These are phyloP conservation scores for Pascua guehoae DNA, from an alignment of 1,284 basidiomycete species.

Conservation along the genomic window DNA sequence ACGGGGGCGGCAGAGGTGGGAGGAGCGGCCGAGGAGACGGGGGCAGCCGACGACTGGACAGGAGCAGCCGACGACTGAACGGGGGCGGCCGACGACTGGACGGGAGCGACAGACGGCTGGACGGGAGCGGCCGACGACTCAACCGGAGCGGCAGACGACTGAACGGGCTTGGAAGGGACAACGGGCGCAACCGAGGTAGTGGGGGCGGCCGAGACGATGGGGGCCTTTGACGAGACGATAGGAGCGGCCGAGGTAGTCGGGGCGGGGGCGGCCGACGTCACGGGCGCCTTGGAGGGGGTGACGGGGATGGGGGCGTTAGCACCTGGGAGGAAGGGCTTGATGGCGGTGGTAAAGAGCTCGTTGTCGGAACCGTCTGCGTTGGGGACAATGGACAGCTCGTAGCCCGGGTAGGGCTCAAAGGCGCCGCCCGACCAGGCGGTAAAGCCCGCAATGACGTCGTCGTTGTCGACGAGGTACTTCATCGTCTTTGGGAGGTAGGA, in stretches of 20 bases:
- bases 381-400: constrained; percentile 33
- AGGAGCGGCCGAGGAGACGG: neutral
- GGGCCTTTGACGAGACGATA: neutral
- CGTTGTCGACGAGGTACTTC: constrained; percentile 54
- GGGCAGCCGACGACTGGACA: neutral
- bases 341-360: constrained; percentile 27
- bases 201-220: constrained; percentile 1
- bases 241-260: neutral
- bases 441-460: constrained; percentile 55
- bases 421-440: constrained; percentile 52
- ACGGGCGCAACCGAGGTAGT: neutral
- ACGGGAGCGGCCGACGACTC: neutral
- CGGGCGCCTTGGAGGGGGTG: neutral
- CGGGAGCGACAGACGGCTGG: neutral
- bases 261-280: neutral
- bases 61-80: neutral
- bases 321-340: constrained; percentile 36
- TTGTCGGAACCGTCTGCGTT: constrained; percentile 27
- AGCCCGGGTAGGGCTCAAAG: constrained; percentile 29
- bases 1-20: neutral
- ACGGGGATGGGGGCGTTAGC: constrained; percentile 1
- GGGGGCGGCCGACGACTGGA: neutral
- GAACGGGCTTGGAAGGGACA: neutral
- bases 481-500: constrained; percentile 50
- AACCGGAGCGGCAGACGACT: neutral